Percentiles rank a stretch among this genome's conserved stretches.
These are phyloP conservation scores for Mimosa pudica DNA, from an alignment of 306 rosid genomes.

Conservation along the genomic window DNA sequence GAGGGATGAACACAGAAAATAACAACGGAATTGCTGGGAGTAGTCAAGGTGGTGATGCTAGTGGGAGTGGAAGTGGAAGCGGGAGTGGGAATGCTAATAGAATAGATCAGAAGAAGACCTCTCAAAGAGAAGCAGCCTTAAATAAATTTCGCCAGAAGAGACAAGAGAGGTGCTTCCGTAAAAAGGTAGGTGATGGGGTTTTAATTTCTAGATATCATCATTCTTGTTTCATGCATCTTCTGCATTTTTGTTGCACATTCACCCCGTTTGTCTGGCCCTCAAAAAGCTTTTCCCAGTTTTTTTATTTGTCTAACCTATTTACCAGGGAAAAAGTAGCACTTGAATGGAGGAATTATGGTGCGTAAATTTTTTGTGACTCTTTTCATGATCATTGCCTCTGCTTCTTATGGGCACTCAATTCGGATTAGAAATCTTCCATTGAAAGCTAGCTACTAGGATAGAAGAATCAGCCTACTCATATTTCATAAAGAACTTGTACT, in stretches of 20 bases:
- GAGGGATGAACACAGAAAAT: conserved; percentile 63
- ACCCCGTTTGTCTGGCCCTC: neutral
- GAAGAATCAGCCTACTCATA: neutral
- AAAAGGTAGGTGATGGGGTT: conserved; percentile 58
- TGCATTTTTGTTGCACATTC: neutral
- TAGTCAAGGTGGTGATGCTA: conserved; percentile 70
- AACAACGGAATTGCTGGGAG: conserved; percentile 51
- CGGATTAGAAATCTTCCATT: neutral
- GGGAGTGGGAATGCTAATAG: conserved; percentile 60
- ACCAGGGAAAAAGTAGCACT: neutral
- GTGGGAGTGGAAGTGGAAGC: conserved; percentile 62
- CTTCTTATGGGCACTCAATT: neutral
- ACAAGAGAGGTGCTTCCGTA: conserved; percentile 72
- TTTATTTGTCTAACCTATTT: neutral
- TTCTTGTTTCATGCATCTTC: neutral
- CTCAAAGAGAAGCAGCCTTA: conserved; percentile 79
- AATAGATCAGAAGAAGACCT: conserved; percentile 54
- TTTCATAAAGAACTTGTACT: neutral
- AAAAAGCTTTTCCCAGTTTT: neutral
- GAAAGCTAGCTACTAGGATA: neutral
- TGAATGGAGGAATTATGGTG: neutral
- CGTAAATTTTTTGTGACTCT: neutral
- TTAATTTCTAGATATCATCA: neutral
- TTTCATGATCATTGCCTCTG: neutral
- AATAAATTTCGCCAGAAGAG: conserved; percentile 79